A percentile compares a stretch with the other conserved stretches of the same genome.
These are phyloP conservation scores for Aspergillus sp. DNA, from an alignment of 2,329 filamentous ascomycete genomes.

Conservation along the genomic window DNA sequence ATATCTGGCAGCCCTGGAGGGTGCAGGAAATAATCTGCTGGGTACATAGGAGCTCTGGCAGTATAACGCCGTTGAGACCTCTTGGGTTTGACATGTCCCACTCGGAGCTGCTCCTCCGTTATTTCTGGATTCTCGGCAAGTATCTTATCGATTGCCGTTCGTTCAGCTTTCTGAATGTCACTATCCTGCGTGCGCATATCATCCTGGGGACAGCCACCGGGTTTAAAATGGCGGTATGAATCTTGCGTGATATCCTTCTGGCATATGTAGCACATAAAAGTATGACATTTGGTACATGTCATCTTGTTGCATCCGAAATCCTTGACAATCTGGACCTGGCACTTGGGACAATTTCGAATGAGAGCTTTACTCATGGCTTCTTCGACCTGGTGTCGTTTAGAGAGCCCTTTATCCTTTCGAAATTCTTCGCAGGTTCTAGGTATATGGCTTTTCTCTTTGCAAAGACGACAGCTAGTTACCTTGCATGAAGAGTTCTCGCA, in stretches of 20 bases:
- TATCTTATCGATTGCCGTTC: constrained; percentile 27
- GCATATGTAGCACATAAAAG: constrained; percentile 62
- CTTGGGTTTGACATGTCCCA: constrained; percentile 8
- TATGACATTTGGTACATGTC: constrained; percentile 62
- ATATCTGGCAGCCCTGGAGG: no score
- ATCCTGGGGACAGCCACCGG: constrained; percentile 41
- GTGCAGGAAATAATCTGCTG: no score
- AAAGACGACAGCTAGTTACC: constrained; percentile 66
- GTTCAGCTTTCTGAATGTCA: constrained; percentile 31
- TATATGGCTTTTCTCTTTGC: constrained; percentile 67
- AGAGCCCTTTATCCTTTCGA: constrained; percentile 58
- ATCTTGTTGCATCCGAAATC: constrained; percentile 82
- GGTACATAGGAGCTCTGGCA: not conserved
- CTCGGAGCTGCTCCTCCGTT: constrained; percentile 19
- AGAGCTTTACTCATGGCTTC: constrained; percentile 81
- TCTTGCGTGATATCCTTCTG: constrained; percentile 58
- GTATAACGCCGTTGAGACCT: not conserved
- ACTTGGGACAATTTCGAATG: constrained; percentile 67
- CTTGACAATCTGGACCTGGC: constrained; percentile 77
- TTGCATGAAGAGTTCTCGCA: constrained; percentile 68
- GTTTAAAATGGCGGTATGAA: constrained; percentile 69
- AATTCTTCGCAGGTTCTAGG: constrained; percentile 71
- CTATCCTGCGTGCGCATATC: constrained; percentile 8
- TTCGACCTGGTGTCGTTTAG: constrained; percentile 68
- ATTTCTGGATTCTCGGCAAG: constrained; percentile 26